Evolutionary conservation across 2,329 filamentous ascomycete genomes (phyloP).

Genomic region (Paecilomyces formosus): DNA sequence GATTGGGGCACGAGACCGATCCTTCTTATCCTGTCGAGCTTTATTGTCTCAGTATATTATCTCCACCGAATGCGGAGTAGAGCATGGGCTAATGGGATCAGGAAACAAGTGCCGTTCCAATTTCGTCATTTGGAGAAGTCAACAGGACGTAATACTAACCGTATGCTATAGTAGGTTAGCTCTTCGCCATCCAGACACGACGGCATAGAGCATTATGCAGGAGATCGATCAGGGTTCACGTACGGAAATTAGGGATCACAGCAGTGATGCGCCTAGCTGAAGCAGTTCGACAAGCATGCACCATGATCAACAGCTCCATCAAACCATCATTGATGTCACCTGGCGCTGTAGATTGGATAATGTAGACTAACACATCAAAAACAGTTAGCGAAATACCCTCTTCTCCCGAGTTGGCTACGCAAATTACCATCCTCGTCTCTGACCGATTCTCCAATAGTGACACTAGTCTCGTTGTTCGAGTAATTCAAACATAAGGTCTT

Average conservation of each 20-base stretch:
- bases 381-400: not conserved
- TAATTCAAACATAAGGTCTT: constrained; percentile 63
- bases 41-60: constrained; percentile 41
- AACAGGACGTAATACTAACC: not conserved
- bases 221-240: not conserved
- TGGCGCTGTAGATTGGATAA: constrained; percentile 87
- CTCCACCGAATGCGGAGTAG: not conserved
- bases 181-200: not conserved
- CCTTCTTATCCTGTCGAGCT: constrained; percentile 95
- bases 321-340: constrained; percentile 97
- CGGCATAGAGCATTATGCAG: not conserved
- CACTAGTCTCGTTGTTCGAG: constrained; percentile 55
- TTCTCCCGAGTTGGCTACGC: not conserved
- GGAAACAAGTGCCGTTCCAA: not conserved
- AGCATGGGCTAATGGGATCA: not conserved
- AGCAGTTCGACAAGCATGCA: constrained; percentile 84
- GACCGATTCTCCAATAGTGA: constrained; percentile 92
- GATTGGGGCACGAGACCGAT: constrained; percentile 91
- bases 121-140: not conserved
- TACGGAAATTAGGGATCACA: constrained; percentile 87
- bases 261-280: constrained; percentile 88
- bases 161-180: not conserved
- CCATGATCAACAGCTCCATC: constrained; percentile 98
- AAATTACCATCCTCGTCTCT: constrained; percentile 80
- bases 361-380: constrained; percentile 59